phyloP scores from a whole-genome alignment of 2,329 filamentous ascomycete genomes.

The Penicillium sp. region DNA sequence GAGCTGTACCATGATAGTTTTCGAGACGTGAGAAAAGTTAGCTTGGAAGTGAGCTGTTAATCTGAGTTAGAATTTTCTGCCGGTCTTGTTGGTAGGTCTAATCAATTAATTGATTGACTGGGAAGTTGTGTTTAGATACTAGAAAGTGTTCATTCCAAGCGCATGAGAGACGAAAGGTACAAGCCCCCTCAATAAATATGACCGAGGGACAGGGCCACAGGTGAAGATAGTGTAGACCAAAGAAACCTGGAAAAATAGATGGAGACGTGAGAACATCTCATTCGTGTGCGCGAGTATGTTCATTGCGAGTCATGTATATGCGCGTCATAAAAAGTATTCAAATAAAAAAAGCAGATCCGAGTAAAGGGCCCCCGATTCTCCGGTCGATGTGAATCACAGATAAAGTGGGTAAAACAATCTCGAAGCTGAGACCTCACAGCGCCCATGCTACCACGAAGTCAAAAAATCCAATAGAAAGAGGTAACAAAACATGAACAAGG shows the following conservation, averaged over 20 bases:
- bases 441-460: conserved; percentile 1
- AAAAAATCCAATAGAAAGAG: conserved; percentile 3
- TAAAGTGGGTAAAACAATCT: not conserved
- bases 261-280: conserved; percentile 14
- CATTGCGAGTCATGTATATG: conserved; percentile 9
- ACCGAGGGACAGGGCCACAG: not conserved
- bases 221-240: not conserved
- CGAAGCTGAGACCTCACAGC: not conserved
- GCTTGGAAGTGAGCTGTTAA: not conserved
- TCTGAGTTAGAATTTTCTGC: no score
- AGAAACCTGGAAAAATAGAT: not conserved
- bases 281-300: conserved; percentile 24
- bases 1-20: no score
- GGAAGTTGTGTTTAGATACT: no score
- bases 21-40: no score
- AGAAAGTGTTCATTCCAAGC: not conserved
- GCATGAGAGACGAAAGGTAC: not conserved
- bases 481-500: conserved; percentile 5
- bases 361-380: not conserved
- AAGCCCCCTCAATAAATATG: not conserved
- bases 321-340: conserved; percentile 2
- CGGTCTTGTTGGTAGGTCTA: not conserved
- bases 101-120: not conserved
- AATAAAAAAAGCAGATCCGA: not conserved
- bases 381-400: not conserved